A percentile compares a stretch with the other conserved stretches of the same genome.
Conservation (phyloP, 805 yeast species). For the Saturnispora silvae region DNA sequence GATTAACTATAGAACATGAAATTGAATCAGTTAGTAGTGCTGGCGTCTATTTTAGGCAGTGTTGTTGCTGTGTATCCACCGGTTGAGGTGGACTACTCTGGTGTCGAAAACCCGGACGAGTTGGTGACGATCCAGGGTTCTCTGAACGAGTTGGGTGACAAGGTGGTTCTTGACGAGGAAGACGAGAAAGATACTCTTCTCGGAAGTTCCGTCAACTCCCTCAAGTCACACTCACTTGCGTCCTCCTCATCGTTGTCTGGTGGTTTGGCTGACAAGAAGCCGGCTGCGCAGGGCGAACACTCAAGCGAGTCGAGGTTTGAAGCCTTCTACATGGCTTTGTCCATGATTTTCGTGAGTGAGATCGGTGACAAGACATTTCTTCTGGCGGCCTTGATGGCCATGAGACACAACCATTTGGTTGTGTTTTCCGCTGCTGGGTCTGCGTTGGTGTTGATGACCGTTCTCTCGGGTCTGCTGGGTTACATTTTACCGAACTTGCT, state of each 20-base stretch:
- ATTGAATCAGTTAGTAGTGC: not conserved
- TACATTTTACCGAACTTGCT: conserved; percentile 80
- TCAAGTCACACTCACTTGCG: conserved; percentile 1
- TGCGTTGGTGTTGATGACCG: conserved; percentile 83
- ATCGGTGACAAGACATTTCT: conserved; percentile 96
- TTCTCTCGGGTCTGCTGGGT: conserved; percentile 83
- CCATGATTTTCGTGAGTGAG: conserved; percentile 93
- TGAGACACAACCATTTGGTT: conserved; percentile 74
- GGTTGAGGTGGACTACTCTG: conserved; percentile 4
- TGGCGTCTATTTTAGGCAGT: not conserved
- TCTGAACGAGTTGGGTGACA: not conserved
- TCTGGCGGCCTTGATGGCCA: conserved; percentile 96
- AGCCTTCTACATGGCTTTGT: conserved; percentile 65
- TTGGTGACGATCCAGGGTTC: conserved; percentile 13
- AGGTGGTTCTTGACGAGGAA: no score
- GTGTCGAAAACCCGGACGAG: conserved; percentile 7
- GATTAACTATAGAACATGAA: no score
- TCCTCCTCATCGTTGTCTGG: not conserved
- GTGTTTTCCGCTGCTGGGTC: conserved; percentile 86
- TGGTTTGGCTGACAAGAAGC: no score
- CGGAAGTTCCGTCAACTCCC: not conserved
- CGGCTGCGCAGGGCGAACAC: no score
- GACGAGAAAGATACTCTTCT: no score
- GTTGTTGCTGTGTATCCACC: conserved; percentile 15
- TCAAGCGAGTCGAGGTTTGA: conserved; percentile 10